These are phyloP conservation scores for Phtheirospermum japonicum DNA, from an alignment of 257 asterid genomes.

Conservation along the genomic window DNA sequence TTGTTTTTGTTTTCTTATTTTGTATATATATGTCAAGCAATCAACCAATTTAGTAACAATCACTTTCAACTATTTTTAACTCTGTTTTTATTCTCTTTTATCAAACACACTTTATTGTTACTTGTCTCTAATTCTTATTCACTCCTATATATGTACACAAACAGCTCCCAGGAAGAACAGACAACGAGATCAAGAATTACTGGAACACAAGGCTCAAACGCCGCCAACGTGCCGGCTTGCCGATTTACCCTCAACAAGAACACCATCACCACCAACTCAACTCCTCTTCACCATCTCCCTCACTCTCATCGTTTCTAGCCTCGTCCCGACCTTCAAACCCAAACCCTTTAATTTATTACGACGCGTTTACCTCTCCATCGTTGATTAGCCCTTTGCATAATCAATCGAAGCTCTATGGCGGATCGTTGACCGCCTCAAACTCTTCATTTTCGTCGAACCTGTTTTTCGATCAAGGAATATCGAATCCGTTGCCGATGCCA, in stretches of 20 bases:
- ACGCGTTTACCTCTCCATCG: constrained; percentile 28
- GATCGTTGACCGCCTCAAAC: constrained; percentile 35
- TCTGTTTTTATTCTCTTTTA: neutral
- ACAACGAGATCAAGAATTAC: constrained; percentile 67
- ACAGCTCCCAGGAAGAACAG: constrained; percentile 75
- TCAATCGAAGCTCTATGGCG: constrained; percentile 30
- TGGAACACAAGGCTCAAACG: constrained; percentile 80
- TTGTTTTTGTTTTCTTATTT: too few species aligned
- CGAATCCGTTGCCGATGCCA: constrained; percentile 27
- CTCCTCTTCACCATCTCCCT: too few species aligned
- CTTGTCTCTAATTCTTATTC: too few species aligned
- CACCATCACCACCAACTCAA: constrained; percentile 23
- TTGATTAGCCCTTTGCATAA: neutral
- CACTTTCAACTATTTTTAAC: neutral
- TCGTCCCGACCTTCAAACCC: constrained; percentile 27
- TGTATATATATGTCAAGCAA: too few species aligned
- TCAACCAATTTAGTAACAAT: constrained; percentile 4
- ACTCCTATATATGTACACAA: neutral
- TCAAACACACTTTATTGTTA: too few species aligned
- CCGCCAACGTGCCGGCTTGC: constrained; percentile 59
- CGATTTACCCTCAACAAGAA: constrained; percentile 47
- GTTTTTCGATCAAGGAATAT: constrained; percentile 23
- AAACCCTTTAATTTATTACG: constrained; percentile 24
- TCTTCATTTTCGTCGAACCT: constrained; percentile 22
- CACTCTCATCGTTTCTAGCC: too few species aligned